Evolutionary conservation across 805 yeast species (phyloP).

Genomic region (Blastobotrys mokoenaii): DNA sequence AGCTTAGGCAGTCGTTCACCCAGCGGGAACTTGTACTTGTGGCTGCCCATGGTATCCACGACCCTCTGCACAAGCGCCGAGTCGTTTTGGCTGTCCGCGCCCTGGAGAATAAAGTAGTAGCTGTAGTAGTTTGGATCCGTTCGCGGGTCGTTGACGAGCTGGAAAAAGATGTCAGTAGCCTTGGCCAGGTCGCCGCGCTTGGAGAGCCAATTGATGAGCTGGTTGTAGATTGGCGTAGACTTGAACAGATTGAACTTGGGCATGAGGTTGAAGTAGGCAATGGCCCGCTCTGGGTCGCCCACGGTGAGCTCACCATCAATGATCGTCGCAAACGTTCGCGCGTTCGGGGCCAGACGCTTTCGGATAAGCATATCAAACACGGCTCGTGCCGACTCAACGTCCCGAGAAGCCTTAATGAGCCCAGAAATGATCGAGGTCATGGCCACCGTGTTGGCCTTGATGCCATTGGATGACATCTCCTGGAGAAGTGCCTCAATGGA

Average conservation of each 20-base stretch:
- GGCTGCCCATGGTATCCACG: constrained; percentile 6
- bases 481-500: constrained; percentile 32
- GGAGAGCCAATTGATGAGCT: constrained; percentile 23
- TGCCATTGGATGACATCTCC: constrained; percentile 33
- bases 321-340: constrained; percentile 24
- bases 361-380: constrained; percentile 37
- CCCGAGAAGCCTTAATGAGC: constrained; percentile 39
- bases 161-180: constrained; percentile 17
- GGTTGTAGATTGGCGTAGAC: constrained; percentile 25
- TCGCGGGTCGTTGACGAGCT: constrained; percentile 9
- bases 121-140: constrained; percentile 24
- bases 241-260: constrained; percentile 20
- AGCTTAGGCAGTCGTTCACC: constrained; percentile 9
- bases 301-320: constrained; percentile 24
- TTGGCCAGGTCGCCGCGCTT: constrained; percentile 11
- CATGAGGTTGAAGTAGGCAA: constrained; percentile 17
- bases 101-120: constrained; percentile 21
- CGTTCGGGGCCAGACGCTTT: constrained; percentile 23
- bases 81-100: constrained; percentile 6
- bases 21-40: constrained; percentile 2
- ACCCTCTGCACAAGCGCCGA: constrained; percentile 8
- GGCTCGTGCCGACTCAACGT: constrained; percentile 43
- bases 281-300: constrained; percentile 20
- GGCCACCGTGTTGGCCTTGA: constrained; percentile 39
- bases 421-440: constrained; percentile 47